Evolutionary conservation across 768 basidiomycete genomes (phyloP).

Genomic region (Mycena leptocephala): DNA sequence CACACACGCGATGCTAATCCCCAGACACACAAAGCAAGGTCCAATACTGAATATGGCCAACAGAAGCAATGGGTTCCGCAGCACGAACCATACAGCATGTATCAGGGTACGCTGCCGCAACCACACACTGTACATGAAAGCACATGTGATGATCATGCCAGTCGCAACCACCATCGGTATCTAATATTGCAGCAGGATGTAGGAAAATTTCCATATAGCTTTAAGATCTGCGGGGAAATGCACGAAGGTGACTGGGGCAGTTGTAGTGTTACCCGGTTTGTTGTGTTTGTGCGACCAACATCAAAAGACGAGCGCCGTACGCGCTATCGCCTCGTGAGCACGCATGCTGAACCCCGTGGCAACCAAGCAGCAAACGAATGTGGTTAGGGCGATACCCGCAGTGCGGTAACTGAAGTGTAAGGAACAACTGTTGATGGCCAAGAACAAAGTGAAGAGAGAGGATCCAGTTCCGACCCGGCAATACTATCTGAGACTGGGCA

Average conservation of each 20-base stretch:
- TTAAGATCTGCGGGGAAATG: neutral
- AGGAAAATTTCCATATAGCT: neutral
- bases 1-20: neutral
- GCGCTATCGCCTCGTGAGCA: neutral
- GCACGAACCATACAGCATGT: neutral
- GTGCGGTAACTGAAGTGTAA: neutral
- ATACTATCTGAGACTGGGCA: no score
- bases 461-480: slow-evolving; percentile 1
- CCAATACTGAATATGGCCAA: neutral
- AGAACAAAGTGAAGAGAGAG: neutral
- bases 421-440: neutral
- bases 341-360: neutral
- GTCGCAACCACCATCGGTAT: neutral
- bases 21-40: neutral
- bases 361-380: neutral
- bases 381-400: neutral
- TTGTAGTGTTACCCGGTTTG: neutral
- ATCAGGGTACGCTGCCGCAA: neutral
- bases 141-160: neutral
- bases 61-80: neutral
- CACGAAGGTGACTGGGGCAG: neutral
- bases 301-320: neutral
- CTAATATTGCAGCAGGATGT: neutral
- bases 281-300: neutral
- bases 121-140: neutral